These are phyloP conservation scores for Rhynchospora breviuscula DNA, from an alignment of 176 grass and related monocot genomes.

Conservation along the genomic window DNA sequence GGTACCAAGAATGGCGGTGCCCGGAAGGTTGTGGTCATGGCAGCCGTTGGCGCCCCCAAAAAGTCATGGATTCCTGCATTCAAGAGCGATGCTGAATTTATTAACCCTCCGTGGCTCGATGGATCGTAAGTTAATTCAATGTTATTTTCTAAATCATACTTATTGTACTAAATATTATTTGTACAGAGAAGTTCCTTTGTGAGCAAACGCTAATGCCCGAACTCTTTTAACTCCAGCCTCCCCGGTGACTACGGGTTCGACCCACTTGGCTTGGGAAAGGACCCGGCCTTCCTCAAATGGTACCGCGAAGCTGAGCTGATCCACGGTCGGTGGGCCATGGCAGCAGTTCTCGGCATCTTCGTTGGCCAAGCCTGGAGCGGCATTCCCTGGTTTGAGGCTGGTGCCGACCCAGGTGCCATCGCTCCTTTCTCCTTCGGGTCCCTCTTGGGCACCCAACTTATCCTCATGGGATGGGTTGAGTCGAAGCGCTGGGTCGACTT, in stretches of 20 bases:
- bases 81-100: slow-evolving; percentile 68
- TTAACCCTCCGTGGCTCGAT: slow-evolving; percentile 89
- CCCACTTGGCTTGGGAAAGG: slow-evolving; percentile 86
- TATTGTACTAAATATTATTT: background rate
- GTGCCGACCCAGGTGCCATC: slow-evolving; percentile 70
- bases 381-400: slow-evolving; percentile 91
- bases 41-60: slow-evolving; percentile 40
- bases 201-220: background rate
- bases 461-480: slow-evolving; percentile 99
- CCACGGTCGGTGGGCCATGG: slow-evolving; percentile 97
- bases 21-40: slow-evolving; percentile 41
- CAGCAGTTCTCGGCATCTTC: slow-evolving; percentile 85
- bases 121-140: slow-evolving; percentile 59
- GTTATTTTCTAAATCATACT: background rate
- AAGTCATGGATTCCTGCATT: slow-evolving; percentile 88
- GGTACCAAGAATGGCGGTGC: slow-evolving; percentile 21
- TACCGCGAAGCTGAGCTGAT: slow-evolving; percentile 97
- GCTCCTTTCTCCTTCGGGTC: slow-evolving; percentile 96
- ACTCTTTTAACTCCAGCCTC: slow-evolving; percentile 29
- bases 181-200: background rate
- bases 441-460: slow-evolving; percentile 81
- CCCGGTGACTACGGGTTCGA: slow-evolving; percentile 91
- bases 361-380: slow-evolving; percentile 94
- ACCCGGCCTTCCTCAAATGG: slow-evolving; percentile 98
- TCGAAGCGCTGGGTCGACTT: slow-evolving; percentile 99